These are phyloP conservation scores for Dendryphion nanum DNA, from an alignment of 2,329 filamentous ascomycete species.

Conservation along the genomic window DNA sequence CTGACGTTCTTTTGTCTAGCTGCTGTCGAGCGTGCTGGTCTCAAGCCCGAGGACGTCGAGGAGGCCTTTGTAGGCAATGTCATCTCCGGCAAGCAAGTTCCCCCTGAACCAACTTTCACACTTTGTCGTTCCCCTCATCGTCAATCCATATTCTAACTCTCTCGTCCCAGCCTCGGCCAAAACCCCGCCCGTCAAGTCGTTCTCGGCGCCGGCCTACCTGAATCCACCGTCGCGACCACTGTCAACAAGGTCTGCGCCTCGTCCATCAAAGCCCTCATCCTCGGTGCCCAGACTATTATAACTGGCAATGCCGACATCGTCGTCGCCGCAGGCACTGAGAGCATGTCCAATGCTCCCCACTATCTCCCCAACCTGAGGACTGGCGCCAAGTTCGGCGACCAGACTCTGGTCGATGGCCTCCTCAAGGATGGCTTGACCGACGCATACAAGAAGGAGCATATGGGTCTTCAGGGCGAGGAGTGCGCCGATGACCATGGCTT, in stretches of 20 bases:
- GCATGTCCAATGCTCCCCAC: conserved; percentile 97
- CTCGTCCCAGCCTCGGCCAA: conserved; percentile 83
- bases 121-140: not conserved
- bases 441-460: conserved; percentile 93
- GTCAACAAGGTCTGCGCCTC: conserved; percentile 99
- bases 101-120: not conserved
- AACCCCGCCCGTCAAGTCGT: conserved; percentile 95
- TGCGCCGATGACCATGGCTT: conserved; percentile 83
- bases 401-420: conserved; percentile 83
- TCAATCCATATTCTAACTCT: conserved; percentile 41
- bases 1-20: conserved; percentile 43
- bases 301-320: conserved; percentile 91
- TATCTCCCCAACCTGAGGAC: conserved; percentile 85
- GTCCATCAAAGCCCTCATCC: conserved; percentile 87
- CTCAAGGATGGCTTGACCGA: conserved; percentile 94
- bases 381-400: conserved; percentile 92
- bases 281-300: conserved; percentile 96
- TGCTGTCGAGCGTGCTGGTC: conserved; percentile 80
- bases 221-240: conserved; percentile 81
- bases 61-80: conserved; percentile 99
- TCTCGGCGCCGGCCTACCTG: conserved; percentile 78
- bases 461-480: conserved; percentile 91
- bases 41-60: conserved; percentile 87
- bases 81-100: conserved; percentile 80
- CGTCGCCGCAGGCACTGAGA: conserved; percentile 92